Evolutionary conservation across 2,329 filamentous ascomycete genomes (phyloP), one percentile per base, ranked within the genome.

Genomic region (Rutstroemia sp.): DNA sequence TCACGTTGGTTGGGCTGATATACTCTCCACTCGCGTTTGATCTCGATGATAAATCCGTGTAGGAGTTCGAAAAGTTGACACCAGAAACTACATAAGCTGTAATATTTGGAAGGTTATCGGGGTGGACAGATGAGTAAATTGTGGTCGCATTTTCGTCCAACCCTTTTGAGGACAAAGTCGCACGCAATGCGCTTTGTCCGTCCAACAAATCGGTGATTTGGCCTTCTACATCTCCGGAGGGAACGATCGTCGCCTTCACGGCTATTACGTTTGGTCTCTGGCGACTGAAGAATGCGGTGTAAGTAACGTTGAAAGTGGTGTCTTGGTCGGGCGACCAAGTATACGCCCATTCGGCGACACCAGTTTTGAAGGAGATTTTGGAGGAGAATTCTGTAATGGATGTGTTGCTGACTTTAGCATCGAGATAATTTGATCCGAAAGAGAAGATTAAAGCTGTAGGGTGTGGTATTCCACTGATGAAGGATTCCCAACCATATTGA

Each of bases 381-480:
- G 84, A 82, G 12, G 68, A 70, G 65, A 87, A 89, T 58, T 80
- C 72, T 4, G 76, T 78, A 54, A 90, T 80, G 14, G 83, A 80
- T 0, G 71, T 71, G 34, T 75, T 77, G 48, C 81, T 74, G 2
- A 85, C 82, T 0, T 75, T 80, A 3, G 85, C 81, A 71, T 86
- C 78, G 34, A 89, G 73, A 48, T 80, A 76, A 23, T 75, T 74
- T 55, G 78, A 73, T 2, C 78, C 78, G 3, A 81, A 70, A 52
- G 82, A 76, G 17, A 87, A 73, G 38, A 83, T 68, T 39, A 87
- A 70, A 1, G 80, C 82, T 25, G 77, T 76, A 77, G 84, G 87
- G 66, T 89, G 86, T 6, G 87, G 87, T 16, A 90, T 77, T 23
- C 87, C 87, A 51, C 79, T 81, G 60, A 89, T 86, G 51, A 87